Evolutionary conservation across 116 monocot species (phyloP), one percentile per base, ranked within the genome.

Genomic region (Iris pallida): DNA sequence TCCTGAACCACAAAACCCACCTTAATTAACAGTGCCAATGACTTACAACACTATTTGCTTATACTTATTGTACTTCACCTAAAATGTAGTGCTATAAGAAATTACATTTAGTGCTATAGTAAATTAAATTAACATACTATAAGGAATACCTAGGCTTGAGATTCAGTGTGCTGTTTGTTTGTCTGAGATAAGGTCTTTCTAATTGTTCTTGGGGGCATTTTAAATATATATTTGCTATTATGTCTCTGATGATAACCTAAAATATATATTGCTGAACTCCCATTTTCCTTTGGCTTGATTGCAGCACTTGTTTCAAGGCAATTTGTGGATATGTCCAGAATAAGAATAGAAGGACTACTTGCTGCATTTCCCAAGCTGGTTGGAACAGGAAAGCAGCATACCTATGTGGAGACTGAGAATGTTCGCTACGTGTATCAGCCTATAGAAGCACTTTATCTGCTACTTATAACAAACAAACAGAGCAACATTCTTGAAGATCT

Each of bases 401-500:
- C 98, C 6, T 98, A 83, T 82, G 82, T 98, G 76, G 98, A 98
- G 63, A 93, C 98, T 76, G 98, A 98, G 71, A 98, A 92, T 78
- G 98, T 98, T 47, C 98, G 98, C 19, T 98, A 98, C 78, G 98
- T 98, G 13, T 98, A 98, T 55, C 98, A 98, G 68, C 98, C 98
- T 18, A 93, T 98, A 53, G 98, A 98, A 80, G 65, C 66, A 61
- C 61, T 98, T 7, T 98, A 88, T 64, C 66, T 98, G 72, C 69
- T 98, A 58, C 87, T 98, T 64, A 82, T 98, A 16, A 98, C 98
- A 20, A 98, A 98, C 78, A 98, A 98, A 67, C 93, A 98, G 55
- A 98, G 98, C 78, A 98, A 98, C 64, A 98, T 98, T 75, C 93
- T 98, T 72, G 98, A 98, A 78, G 98, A 98, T 73, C 77, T 98